A percentile compares a stretch with the other conserved stretches of the same genome.
Evolutionary conservation across 257 asterid genomes (phyloP).

Genomic region (Salvia rosmarinus): DNA sequence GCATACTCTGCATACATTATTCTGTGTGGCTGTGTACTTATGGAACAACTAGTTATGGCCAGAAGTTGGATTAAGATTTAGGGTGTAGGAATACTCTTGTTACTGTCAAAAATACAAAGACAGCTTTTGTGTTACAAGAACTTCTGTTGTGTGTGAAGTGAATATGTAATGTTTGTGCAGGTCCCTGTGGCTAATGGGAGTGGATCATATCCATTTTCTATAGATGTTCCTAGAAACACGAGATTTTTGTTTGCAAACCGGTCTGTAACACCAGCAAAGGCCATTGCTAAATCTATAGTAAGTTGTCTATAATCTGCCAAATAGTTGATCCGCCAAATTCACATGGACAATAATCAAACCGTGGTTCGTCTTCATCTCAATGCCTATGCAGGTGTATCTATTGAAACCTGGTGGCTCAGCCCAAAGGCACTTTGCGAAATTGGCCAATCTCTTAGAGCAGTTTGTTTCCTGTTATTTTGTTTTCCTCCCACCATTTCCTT

Average conservation of each 20-base stretch:
- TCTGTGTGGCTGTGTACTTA: constrained; percentile 25
- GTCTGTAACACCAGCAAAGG: constrained; percentile 74
- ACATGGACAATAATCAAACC: constrained; percentile 18
- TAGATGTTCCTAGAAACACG: constrained; percentile 91
- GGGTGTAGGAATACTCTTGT: constrained; percentile 10
- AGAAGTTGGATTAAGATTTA: constrained; percentile 28
- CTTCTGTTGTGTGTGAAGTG: constrained; percentile 16
- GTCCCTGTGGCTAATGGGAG: constrained; percentile 99
- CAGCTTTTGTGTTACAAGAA: constrained; percentile 22
- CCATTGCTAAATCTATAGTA: constrained; percentile 95
- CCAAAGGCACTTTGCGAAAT: constrained; percentile 72
- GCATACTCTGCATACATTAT: not conserved
- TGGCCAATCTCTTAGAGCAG: constrained; percentile 98
- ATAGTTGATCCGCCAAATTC: constrained; percentile 30
- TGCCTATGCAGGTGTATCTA: constrained; percentile 80
- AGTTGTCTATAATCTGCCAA: constrained; percentile 43
- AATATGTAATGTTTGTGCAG: constrained; percentile 52
- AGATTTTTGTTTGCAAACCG: constrained; percentile 84
- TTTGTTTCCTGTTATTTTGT: constrained; percentile 53
- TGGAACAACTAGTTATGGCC: constrained; percentile 9
- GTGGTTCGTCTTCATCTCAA: constrained; percentile 34
- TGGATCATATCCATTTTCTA: constrained; percentile 83
- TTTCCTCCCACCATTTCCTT: constrained; percentile 8
- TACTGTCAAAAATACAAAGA: constrained; percentile 18
- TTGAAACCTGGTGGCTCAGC: constrained; percentile 89